phyloP scores from a whole-genome alignment of 2,329 filamentous ascomycete genomes.

The Microsporum audouinii region DNA sequence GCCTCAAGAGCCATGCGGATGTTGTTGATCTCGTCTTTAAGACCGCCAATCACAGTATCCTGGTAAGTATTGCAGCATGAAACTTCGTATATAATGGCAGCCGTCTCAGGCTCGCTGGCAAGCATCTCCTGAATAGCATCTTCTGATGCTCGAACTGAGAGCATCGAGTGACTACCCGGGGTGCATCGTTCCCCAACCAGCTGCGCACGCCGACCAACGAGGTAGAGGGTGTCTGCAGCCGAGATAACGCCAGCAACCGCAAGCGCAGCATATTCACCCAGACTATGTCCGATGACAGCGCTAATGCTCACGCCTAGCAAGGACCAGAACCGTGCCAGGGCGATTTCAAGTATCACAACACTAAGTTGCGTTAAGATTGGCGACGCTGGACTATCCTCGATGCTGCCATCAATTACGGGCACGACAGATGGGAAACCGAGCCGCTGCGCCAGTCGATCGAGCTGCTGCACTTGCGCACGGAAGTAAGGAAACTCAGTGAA shows the following conservation, averaged over 20 bases:
- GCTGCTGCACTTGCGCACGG: not conserved
- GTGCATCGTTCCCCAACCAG: slow-evolving; percentile 33
- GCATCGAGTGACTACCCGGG: slow-evolving; percentile 55
- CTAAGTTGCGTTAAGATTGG: slow-evolving; percentile 25
- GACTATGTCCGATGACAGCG: slow-evolving; percentile 14
- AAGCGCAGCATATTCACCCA: slow-evolving; percentile 17
- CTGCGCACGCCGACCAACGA: slow-evolving; percentile 24
- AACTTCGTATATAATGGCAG: not conserved
- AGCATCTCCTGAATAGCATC: not conserved
- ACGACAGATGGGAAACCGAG: not conserved
- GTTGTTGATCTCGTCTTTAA: slow-evolving; percentile 3
- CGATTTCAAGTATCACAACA: slow-evolving; percentile 33
- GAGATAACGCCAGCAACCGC: slow-evolving; percentile 23
- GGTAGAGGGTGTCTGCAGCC: slow-evolving; percentile 20
- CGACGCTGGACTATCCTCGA: not conserved
- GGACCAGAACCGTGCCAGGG: slow-evolving; percentile 33
- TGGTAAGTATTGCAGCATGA: slow-evolving; percentile 9
- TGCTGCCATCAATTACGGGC: not conserved
- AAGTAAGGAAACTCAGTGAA: not conserved
- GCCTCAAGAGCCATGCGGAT: slow-evolving; percentile 35
- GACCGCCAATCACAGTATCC: slow-evolving; percentile 18
- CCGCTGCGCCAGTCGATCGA: not conserved
- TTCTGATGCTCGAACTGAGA: slow-evolving; percentile 36
- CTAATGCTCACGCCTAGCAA: slow-evolving; percentile 7
- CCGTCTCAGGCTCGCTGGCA: not conserved